Conservation (phyloP, 768 basidiomycete genomes). For the Russula lepida region DNA sequence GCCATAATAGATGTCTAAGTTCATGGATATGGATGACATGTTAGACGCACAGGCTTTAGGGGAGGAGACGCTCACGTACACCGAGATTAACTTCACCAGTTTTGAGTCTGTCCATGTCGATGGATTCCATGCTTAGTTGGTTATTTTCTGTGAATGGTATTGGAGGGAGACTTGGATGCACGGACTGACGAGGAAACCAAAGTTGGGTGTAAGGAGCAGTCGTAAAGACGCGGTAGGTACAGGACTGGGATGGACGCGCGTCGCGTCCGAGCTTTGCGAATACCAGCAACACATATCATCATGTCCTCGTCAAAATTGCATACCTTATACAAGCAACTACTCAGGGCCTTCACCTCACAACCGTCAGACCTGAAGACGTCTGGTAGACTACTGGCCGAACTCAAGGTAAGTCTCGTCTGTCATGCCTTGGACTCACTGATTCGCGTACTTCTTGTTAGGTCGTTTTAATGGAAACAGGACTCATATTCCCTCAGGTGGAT, state of each 20-base stretch:
- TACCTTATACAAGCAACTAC: conserved; percentile 56
- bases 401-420: conserved; percentile 49
- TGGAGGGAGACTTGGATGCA: conserved; percentile 23
- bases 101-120: conserved; percentile 86
- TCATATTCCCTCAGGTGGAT: conserved; percentile 64
- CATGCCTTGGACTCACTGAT: background rate
- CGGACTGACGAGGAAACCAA: background rate
- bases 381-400: conserved; percentile 52
- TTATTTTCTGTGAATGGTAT: conserved; percentile 37
- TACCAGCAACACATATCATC: background rate
- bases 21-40: background rate
- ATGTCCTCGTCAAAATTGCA: conserved; percentile 52
- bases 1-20: conserved; percentile 98
- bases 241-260: conserved; percentile 22
- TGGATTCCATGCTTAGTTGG: conserved; percentile 36
- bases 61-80: conserved; percentile 40
- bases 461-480: conserved; percentile 65
- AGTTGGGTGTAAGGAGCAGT: too few relatives aligned
- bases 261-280: conserved; percentile 4
- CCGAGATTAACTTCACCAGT: conserved; percentile 94
- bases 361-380: conserved; percentile 64
- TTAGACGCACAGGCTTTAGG: background rate
- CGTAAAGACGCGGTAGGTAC: too few relatives aligned
- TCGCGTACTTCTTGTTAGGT: conserved; percentile 39
- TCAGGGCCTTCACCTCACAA: conserved; percentile 53